phyloP scores from a whole-genome alignment of 257 asterid genomes.

The Asclepias syriaca region DNA sequence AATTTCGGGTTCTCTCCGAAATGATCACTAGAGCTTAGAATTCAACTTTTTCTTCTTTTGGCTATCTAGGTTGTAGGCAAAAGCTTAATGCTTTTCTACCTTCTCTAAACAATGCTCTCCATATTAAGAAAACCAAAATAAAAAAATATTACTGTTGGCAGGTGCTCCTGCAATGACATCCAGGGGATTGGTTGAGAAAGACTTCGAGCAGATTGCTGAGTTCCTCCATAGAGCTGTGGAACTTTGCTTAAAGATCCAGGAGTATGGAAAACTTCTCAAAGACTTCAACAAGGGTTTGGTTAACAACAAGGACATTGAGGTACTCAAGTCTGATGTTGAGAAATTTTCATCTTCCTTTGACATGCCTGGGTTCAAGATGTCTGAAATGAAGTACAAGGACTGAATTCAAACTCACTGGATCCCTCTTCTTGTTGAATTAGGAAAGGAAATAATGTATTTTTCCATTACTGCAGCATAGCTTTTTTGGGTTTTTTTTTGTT shows the following conservation, averaged over 20 bases:
- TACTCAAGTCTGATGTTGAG: constrained; percentile 85
- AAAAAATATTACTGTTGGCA: constrained; percentile 5
- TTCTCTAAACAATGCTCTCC: not conserved
- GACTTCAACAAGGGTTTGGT: constrained; percentile 93
- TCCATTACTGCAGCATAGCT: not conserved
- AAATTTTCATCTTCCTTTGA: constrained; percentile 73
- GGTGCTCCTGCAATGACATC: constrained; percentile 99
- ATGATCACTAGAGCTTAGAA: not conserved
- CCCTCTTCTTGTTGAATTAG: not conserved
- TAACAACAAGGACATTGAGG: constrained; percentile 76
- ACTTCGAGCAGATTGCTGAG: constrained; percentile 91
- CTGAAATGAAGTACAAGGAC: constrained; percentile 89
- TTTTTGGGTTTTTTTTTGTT: not conserved
- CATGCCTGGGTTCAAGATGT: constrained; percentile 90
- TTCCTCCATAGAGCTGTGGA: constrained; percentile 88
- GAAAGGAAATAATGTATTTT: not conserved
- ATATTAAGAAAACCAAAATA: not conserved
- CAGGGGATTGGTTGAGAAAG: constrained; percentile 89
- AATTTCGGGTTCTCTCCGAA: not conserved
- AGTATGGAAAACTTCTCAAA: constrained; percentile 80
- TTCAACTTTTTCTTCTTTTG: not conserved
- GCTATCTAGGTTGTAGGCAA: not conserved
- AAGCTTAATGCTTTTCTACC: too few relatives aligned
- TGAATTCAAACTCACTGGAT: constrained; percentile 12
- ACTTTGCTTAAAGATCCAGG: constrained; percentile 77